Base-by-base conservation (phyloP, 208 protist species). In the Trypanosoma brucei region DNA sequence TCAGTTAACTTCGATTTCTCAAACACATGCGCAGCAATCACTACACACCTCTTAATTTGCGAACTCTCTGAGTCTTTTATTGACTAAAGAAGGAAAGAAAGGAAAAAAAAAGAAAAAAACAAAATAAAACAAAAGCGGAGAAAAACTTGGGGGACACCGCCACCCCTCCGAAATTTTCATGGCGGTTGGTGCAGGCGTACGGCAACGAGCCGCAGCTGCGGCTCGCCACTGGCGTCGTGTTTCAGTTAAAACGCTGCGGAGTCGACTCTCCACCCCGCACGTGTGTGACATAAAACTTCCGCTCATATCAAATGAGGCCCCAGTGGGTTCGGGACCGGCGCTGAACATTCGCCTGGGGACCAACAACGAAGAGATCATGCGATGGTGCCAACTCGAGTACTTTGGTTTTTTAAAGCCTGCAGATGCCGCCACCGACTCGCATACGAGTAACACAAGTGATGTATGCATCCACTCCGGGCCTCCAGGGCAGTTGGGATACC, bases 401-500 rank as follows among this genome's bases (percentile, higher is more conserved):
- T 72, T 72, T 64, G 44, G 59, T 30, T 77, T 68, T 62, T 64
- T 73, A 8, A 13, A 78, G 6, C 6, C 42, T 13, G 50, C 14
- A 11, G 9, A 72, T 5, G 35, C 8, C 4, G 48, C 36, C 14
- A 42, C 38, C 2, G 36, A 31, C 44, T 3, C 3, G 34, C 34
- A 8, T 11, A 31, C 6, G 36, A 45, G n/a, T 37, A 11, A 37
- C 4, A 50, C n/a, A 30, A 46, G 45, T 9, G 57, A 68, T 11
- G 68, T 79, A 4, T 70, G 63, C 42, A 44, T 79, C 42, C 79
- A 88, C 72, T 69, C 75, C 35, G 84, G 84, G 0, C 67, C 76
- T 5, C 84, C 84, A 2, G 70, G 13, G 55, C 48, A 40, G 40
- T 59, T 91, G 13, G 84, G 84, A 30, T 83, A 79, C 61, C 84